Base-by-base conservation (phyloP, 495 filamentous ascomycete species). In the Hypoxylon lienhwacheense region DNA sequence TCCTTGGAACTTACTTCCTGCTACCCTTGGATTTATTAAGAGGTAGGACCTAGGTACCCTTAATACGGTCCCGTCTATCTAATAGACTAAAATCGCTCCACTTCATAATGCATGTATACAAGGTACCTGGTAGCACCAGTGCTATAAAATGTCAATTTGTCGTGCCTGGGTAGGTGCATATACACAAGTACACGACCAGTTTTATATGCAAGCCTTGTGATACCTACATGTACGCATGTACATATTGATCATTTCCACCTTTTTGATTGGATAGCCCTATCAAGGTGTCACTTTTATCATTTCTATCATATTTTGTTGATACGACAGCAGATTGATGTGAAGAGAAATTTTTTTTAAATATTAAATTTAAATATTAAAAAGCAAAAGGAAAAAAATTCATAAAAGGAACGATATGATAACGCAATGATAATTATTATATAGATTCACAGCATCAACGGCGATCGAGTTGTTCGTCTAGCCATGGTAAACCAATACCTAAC, bases 181-280 rank as follows among this genome's bases (percentile, higher is more conserved):
- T 8, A 31, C 2, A 11, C 28, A 3, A 31, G 8, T 31, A 10
- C 25, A 28, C 25, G 10, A n/a, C n/a, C n/a, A n/a, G n/a, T n/a
- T 28, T 4, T 28, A n/a, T 31, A 7, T n/a, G 21, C 26, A n/a
- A 41, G 21, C 37, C 3, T 15, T 7, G 5, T 14, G 19, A 41
- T 28, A 26, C 21, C 8, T 25, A 22, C 15, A 41, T 31, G 22
- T 40, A 44, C 16, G 7, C 44, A 37, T 29, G 19, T 21, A 34
- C 16, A n/a, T 16, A 15, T 34, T 19, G 1, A 34, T 34, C 21
- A 20, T 39, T 11, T 12, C 15, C 11, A 15, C 11, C n/a, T n/a
- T n/a, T n/a, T n/a, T 53, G 24, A 59, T 59, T 59, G 48, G 48
- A n/a, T 44, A 59, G 48, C 48, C 48, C 43, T 59, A 59, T 59